phyloP scores from a whole-genome alignment of 1,139 yeast genomes.

The Suhomyces bokatorum region DNA sequence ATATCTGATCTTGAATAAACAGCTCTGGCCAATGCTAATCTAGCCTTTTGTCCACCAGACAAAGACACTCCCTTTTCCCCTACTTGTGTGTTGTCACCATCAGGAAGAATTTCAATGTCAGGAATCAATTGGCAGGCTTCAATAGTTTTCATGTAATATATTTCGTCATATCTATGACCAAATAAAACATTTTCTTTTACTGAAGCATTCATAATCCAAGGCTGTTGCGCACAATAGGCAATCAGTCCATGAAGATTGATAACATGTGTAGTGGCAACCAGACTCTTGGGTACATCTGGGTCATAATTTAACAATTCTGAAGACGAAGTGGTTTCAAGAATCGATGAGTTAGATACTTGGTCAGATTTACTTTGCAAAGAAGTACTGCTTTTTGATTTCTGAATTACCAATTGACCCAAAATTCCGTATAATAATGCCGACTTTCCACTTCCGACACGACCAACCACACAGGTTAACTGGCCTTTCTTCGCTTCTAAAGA shows the following conservation, averaged over 20 bases:
- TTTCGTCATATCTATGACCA: slow-evolving; percentile 81
- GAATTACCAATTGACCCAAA: slow-evolving; percentile 26
- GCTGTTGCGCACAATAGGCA: slow-evolving; percentile 39
- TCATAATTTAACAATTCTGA: not conserved
- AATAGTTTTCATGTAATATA: slow-evolving; percentile 73
- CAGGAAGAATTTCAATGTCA: slow-evolving; percentile 76
- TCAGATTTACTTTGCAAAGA: not conserved
- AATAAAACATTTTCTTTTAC: slow-evolving; percentile 87
- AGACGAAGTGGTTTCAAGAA: not conserved
- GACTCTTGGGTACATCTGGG: not conserved
- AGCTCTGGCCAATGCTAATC: slow-evolving; percentile 90
- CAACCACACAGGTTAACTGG: slow-evolving; percentile 24
- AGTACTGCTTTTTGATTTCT: not conserved
- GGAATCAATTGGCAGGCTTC: slow-evolving; percentile 78
- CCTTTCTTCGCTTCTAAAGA: slow-evolving; percentile 24
- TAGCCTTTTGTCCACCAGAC: slow-evolving; percentile 97
- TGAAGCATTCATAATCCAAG: slow-evolving; percentile 97
- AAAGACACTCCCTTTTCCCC: slow-evolving; percentile 98
- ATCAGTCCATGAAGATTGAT: slow-evolving; percentile 25
- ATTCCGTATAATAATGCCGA: slow-evolving; percentile 28
- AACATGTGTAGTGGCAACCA: slow-evolving; percentile 4
- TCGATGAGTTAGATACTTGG: not conserved
- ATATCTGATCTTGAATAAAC: slow-evolving; percentile 94
- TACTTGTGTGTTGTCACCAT: slow-evolving; percentile 88
- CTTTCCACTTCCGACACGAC: slow-evolving; percentile 32